Percentiles rank a stretch among this genome's conserved stretches.
Conservation (phyloP, 495 filamentous ascomycete species). For the Neurospora sp. region DNA sequence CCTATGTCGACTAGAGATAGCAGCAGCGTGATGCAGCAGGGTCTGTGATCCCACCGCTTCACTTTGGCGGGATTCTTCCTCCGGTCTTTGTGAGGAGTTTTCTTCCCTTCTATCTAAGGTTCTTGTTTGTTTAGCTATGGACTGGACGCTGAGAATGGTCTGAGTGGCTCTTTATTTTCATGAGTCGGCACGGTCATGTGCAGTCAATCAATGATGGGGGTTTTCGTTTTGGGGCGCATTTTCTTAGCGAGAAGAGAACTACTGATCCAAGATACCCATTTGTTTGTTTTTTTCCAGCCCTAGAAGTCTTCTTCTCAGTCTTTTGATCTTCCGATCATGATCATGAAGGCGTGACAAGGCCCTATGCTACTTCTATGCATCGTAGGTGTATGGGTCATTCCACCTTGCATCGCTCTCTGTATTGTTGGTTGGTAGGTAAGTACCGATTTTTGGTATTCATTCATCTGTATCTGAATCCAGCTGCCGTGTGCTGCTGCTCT, state of each 20-base stretch:
- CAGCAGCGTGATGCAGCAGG: conserved; percentile 25
- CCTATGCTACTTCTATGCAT: not conserved
- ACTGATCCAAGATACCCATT: not conserved
- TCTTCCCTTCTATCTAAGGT: not conserved
- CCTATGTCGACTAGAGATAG: conserved; percentile 12
- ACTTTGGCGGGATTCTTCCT: not conserved
- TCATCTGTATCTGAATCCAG: not conserved
- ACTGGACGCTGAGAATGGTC: not conserved
- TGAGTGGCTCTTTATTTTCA: not conserved
- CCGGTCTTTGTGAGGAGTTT: not conserved
- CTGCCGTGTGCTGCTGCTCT: not conserved
- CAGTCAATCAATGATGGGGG: not conserved
- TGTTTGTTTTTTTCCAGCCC: not conserved
- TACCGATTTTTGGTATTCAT: not conserved
- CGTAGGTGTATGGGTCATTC: not conserved
- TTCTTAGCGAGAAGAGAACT: not conserved
- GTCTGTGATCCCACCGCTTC: not conserved
- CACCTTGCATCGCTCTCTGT: not conserved
- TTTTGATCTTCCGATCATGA: not conserved
- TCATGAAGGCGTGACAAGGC: not conserved
- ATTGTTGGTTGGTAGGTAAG: not conserved
- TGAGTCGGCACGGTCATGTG: not conserved
- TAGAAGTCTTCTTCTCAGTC: not conserved
- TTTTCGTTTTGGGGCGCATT: not conserved
- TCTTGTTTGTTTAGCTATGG: not conserved